Percentiles rank a stretch among this genome's conserved stretches.
These are phyloP conservation scores for Aplosporella prunicola DNA, from an alignment of 2,329 filamentous ascomycete genomes.

Conservation along the genomic window DNA sequence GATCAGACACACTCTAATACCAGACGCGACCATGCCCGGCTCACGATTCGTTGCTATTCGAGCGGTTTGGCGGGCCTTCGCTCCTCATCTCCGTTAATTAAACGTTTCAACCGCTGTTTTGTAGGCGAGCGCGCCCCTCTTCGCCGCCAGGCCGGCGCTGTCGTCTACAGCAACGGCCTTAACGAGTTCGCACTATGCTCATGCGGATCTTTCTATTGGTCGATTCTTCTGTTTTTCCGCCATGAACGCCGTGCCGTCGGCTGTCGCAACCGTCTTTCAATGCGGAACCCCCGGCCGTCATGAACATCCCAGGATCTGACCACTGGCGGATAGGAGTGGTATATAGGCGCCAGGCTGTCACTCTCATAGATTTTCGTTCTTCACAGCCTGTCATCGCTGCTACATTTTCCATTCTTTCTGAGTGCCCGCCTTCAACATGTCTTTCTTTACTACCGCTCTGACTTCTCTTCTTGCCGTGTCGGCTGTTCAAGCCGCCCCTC, in stretches of 20 bases:
- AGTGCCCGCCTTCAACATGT: conserved; percentile 4
- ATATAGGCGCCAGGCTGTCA: conserved; percentile 4
- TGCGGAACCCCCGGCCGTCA: conserved; percentile 6
- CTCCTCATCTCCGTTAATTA: conserved; percentile 4
- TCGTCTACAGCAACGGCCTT: background rate
- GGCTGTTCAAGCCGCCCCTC: conserved; percentile 13
- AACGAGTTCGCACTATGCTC: conserved; percentile 7
- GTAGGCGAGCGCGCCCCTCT: no score
- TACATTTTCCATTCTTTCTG: conserved; percentile 4
- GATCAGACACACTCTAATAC: no score
- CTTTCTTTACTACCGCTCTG: conserved; percentile 11
- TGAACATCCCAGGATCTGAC: conserved; percentile 2
- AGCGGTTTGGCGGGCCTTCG: conserved; percentile 7
- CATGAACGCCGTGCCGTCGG: conserved; percentile 2
- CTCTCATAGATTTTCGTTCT: background rate
- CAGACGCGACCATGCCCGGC: no score
- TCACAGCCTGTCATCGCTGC: conserved; percentile 1
- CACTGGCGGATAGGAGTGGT: conserved; percentile 1
- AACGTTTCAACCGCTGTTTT: conserved; percentile 1
- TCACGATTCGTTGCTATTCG: no score
- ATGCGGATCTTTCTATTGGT: conserved; percentile 1
- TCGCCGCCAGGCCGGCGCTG: no score
- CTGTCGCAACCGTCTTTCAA: conserved; percentile 2
- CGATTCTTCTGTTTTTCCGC: conserved; percentile 6
- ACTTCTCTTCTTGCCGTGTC: conserved; percentile 15